Percentiles rank a stretch among this genome's conserved stretches.
phyloP scores from a whole-genome alignment of 139 green algal species.

The Spirogloea muscicola region DNA sequence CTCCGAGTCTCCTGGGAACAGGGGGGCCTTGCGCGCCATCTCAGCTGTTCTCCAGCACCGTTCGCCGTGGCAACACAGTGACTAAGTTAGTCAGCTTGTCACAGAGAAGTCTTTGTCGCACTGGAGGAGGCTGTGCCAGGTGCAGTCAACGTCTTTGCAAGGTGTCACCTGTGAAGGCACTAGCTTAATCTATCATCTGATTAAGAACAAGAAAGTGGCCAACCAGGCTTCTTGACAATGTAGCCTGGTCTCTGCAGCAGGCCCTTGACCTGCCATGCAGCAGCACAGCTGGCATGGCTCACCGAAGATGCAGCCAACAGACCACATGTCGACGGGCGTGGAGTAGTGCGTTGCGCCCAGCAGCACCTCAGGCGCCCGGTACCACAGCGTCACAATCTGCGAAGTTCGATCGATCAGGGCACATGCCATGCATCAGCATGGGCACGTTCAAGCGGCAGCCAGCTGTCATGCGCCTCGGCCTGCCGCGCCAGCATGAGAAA shows the following conservation, averaged over 20 bases:
- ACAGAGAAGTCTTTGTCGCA: too few species aligned
- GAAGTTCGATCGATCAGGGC: neutral
- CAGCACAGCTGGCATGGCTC: slow-evolving; percentile 49
- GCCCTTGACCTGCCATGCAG: neutral
- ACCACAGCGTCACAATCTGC: slow-evolving; percentile 96
- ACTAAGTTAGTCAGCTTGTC: too few species aligned
- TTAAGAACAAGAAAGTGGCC: neutral
- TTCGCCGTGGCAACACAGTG: too few species aligned
- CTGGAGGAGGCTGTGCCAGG: too few species aligned
- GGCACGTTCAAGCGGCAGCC: neutral
- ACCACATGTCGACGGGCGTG: slow-evolving; percentile 97
- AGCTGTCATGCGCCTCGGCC: neutral
- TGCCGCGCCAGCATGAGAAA: neutral
- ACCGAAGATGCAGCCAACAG: slow-evolving; percentile 96
- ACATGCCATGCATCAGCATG: neutral
- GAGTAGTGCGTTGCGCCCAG: slow-evolving; percentile 92
- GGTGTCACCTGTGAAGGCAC: too few species aligned
- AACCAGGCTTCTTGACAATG: too few species aligned
- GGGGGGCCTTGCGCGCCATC: slow-evolving; percentile 61
- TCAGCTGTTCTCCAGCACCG: too few species aligned
- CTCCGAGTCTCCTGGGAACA: slow-evolving; percentile 82
- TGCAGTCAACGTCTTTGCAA: too few species aligned
- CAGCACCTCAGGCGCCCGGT: slow-evolving; percentile 95
- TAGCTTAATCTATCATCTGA: neutral
- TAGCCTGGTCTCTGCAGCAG: too few species aligned